Evolutionary conservation across 495 filamentous ascomycete species (phyloP), one percentile per base, ranked within the genome.

Genomic region (Daldinia childiae): DNA sequence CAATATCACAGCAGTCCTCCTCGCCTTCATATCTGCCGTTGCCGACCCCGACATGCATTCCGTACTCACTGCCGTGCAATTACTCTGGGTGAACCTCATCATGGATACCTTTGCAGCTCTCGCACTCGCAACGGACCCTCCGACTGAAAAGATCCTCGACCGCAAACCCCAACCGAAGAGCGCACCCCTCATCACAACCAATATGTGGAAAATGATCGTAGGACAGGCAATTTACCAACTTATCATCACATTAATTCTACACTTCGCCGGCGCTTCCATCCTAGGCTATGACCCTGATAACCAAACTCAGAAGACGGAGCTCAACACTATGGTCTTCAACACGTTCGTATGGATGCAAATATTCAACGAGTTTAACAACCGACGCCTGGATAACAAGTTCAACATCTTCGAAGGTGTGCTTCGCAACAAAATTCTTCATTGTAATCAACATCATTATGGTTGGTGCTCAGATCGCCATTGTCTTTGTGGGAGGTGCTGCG

Each of bases 31-130:
- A 70, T 93, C 93, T 19, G 91, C 92, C 9, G 91, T 95, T 34
- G 83, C 89, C 6, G 90, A 86, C 73, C 69, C 71, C 1, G 79
- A 87, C 0, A 87, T 93, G 76, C 80, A 88, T 50, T 92, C 92
- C 3, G 91, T 95, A 4, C 87, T 97, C 60, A 94, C 89, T 4
- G 90, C 93, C 21, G 92, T 95, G 3, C 93, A 97, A 76, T 86
- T 97, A 51, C 86, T 97, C 27, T 97, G 93, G 93, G 91, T 97
- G 43, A 96, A 97, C 77, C 81, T 97, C 48, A 95, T 97, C 76
- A 95, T 96, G 93, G 93, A 97, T 74, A 95, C 93, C n/a, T 93
- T 97, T 73, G 93, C 93, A 4, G 93, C 93, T n/a, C 87, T 97
- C 57, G 93, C 93, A n/a, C 83, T 96, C 32, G 93, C 93, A 15